Conservation (phyloP, 805 yeast species). For the Teunomyces pallodes region DNA sequence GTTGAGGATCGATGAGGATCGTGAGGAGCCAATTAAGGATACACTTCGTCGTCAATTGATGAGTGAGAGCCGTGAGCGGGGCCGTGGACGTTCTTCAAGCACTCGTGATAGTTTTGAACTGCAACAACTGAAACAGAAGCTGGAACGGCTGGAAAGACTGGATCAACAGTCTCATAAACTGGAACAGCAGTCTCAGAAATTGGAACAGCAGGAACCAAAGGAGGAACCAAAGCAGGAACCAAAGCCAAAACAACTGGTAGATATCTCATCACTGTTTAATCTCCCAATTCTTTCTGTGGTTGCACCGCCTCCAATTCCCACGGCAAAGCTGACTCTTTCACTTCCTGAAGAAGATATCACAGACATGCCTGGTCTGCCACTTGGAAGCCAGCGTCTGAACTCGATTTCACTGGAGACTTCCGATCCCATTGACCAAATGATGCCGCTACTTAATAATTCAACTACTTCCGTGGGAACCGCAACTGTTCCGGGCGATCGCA, state of each 20-base stretch:
- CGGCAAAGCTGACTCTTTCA: neutral
- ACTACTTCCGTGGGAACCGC: conserved; percentile 15
- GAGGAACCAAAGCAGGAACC: neutral
- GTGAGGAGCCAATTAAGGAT: conserved; percentile 15
- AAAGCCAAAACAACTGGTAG: too few species aligned
- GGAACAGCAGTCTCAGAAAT: neutral
- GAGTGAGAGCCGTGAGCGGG: neutral
- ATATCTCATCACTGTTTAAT: too few species aligned
- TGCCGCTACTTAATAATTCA: conserved; percentile 30
- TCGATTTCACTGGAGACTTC: conserved; percentile 2
- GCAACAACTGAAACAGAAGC: neutral
- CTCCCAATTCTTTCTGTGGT: neutral
- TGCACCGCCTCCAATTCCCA: too few species aligned
- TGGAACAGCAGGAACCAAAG: neutral
- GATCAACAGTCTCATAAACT: neutral
- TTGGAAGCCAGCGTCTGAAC: conserved; percentile 3
- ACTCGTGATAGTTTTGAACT: too few species aligned
- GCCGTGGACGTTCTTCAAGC: neutral
- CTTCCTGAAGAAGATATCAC: conserved; percentile 14
- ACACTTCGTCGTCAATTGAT: conserved; percentile 13
- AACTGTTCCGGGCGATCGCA: neutral
- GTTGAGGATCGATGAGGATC: conserved; percentile 17
- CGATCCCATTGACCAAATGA: conserved; percentile 21
- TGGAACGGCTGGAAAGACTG: neutral
- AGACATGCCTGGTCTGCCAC: conserved; percentile 15